Conservation (phyloP, 2,329 filamentous ascomycete genomes). For the Aureobasidium zeae region DNA sequence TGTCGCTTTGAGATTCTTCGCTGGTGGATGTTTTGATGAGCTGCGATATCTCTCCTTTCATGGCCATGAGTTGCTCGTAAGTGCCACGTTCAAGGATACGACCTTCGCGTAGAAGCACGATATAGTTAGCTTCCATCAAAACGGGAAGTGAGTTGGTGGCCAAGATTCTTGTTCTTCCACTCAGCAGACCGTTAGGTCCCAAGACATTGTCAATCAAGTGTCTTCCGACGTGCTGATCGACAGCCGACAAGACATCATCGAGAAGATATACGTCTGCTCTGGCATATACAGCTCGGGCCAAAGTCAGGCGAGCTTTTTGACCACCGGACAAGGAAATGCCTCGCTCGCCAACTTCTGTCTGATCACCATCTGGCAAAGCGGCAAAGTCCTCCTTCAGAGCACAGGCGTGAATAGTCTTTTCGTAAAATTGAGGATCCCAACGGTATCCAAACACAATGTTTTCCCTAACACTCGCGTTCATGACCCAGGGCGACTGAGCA, state of each 20-base stretch:
- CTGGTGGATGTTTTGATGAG: slow-evolving; percentile 67
- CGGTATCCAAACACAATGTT: slow-evolving; percentile 96
- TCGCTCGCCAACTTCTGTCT: slow-evolving; percentile 91
- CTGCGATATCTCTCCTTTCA: slow-evolving; percentile 82
- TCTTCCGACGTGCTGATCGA: slow-evolving; percentile 94
- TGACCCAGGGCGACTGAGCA: slow-evolving; percentile 87
- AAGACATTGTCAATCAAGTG: slow-evolving; percentile 94
- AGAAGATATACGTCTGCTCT: slow-evolving; percentile 92
- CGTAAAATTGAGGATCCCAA: slow-evolving; percentile 89
- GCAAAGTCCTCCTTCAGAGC: slow-evolving; percentile 84
- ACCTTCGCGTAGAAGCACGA: slow-evolving; percentile 74
- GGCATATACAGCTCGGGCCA: slow-evolving; percentile 91
- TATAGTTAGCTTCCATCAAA: slow-evolving; percentile 78
- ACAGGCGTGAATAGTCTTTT: slow-evolving; percentile 83
- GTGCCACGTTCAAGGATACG: slow-evolving; percentile 80
- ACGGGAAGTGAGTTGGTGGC: slow-evolving; percentile 94
- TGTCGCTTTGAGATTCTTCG: slow-evolving; percentile 34
- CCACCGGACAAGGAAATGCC: slow-evolving; percentile 94
- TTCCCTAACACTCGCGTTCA: slow-evolving; percentile 94
- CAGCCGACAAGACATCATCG: slow-evolving; percentile 88
- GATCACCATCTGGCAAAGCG: slow-evolving; percentile 87
- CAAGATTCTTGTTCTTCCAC: slow-evolving; percentile 79
- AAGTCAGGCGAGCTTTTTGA: slow-evolving; percentile 85
- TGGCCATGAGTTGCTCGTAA: slow-evolving; percentile 81
- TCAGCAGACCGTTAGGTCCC: slow-evolving; percentile 71